Conservation (phyloP, 1,284 basidiomycete species). For the Ganoderma resinaceum region DNA sequence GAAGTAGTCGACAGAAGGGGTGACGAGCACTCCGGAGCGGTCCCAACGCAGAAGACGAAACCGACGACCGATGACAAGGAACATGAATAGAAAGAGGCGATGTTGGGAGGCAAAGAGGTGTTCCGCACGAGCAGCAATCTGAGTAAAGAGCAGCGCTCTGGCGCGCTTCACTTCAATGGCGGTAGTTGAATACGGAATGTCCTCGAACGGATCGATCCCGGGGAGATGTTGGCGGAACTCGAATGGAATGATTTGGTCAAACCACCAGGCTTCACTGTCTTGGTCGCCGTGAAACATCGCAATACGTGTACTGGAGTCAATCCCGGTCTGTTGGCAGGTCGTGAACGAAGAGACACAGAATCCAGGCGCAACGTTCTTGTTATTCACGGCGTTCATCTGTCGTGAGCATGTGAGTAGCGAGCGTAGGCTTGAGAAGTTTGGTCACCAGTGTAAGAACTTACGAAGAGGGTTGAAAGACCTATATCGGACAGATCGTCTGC, state of each 20-base stretch:
- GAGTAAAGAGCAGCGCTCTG: background rate
- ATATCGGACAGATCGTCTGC: background rate
- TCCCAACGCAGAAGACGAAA: constrained; percentile 20
- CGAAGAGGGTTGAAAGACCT: background rate
- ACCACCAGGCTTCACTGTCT: background rate
- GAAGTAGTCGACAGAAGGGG: constrained; percentile 15
- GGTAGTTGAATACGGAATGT: background rate
- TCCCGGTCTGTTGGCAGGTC: background rate
- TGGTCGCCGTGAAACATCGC: background rate
- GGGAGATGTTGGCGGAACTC: background rate
- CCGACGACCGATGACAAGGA: constrained; percentile 10
- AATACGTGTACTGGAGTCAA: background rate
- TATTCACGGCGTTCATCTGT: background rate
- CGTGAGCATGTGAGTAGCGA: background rate
- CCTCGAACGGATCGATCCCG: background rate
- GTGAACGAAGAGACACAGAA: background rate
- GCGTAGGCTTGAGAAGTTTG: background rate
- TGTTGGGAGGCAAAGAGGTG: constrained; percentile 16
- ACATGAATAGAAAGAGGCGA: constrained; percentile 9
- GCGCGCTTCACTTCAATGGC: background rate
- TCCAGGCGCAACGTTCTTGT: background rate
- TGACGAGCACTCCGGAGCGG: constrained; percentile 2
- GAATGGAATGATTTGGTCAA: background rate
- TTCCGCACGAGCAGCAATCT: constrained; percentile 5
- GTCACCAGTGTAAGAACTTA: background rate